Conservation (phyloP, 441 rosid species). For the Populus hybrid region DNA sequence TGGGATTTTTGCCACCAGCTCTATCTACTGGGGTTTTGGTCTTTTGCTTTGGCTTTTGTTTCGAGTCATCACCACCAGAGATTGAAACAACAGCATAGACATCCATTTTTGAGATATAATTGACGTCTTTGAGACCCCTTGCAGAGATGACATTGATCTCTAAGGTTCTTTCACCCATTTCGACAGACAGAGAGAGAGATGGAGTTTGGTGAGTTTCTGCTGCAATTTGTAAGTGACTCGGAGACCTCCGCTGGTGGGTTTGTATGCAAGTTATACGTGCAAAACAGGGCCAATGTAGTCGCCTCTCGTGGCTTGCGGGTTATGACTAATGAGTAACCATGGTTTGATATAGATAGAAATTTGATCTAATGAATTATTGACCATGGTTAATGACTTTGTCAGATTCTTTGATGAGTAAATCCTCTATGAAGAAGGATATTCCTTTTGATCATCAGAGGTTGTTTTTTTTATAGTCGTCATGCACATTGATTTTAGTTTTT, state of each 20-base stretch:
- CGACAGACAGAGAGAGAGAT: neutral
- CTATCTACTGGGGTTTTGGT: conserved; percentile 39
- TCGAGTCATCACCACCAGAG: conserved; percentile 37
- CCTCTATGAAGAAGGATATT: no score
- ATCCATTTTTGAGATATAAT: conserved; percentile 54
- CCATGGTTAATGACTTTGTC: neutral
- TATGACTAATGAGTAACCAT: neutral
- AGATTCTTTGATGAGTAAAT: neutral
- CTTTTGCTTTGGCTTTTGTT: conserved; percentile 30
- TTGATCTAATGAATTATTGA: neutral
- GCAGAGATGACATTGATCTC: conserved; percentile 51
- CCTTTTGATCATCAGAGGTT: neutral
- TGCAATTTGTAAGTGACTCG: neutral
- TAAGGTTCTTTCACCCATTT: conserved; percentile 38
- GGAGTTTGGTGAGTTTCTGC: neutral
- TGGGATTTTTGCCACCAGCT: conserved; percentile 48
- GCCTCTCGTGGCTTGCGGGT: neutral
- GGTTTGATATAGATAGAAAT: neutral
- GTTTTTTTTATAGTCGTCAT: neutral
- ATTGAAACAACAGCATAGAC: conserved; percentile 53
- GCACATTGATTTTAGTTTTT: neutral
- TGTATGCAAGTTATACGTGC: neutral
- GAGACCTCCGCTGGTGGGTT: neutral
- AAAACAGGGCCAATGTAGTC: neutral
- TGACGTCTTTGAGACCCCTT: conserved; percentile 47